Evolutionary conservation across 306 rosid species (phyloP).

Genomic region (Cicer chorassanicum): DNA sequence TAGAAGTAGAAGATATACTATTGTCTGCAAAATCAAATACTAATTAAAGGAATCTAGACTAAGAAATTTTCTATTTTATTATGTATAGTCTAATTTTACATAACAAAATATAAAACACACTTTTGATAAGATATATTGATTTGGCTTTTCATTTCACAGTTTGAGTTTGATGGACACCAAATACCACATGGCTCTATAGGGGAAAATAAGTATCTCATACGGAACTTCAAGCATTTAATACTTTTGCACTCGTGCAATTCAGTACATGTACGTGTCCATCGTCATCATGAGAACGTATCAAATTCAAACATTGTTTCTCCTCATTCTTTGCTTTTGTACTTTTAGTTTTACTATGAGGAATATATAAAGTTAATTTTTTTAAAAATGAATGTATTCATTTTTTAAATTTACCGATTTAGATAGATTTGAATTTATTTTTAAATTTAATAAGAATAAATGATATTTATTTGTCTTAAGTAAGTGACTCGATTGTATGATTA

Average conservation of each 20-base stretch:
- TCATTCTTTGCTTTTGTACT: not conserved
- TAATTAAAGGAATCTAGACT: too few relatives aligned
- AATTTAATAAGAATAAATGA: not conserved
- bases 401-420: too few relatives aligned
- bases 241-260: conserved; percentile 46
- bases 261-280: not conserved
- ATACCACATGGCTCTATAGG: not conserved
- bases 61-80: too few relatives aligned
- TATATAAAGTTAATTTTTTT: too few relatives aligned
- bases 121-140: not conserved
- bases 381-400: too few relatives aligned
- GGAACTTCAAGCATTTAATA: not conserved
- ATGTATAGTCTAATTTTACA: too few relatives aligned
- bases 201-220: not conserved
- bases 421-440: not conserved
- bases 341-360: too few relatives aligned
- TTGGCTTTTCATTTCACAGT: not conserved
- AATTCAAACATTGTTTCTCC: conserved; percentile 2
- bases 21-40: too few relatives aligned
- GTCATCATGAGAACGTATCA: not conserved
- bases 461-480: too few relatives aligned
- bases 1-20: too few relatives aligned
- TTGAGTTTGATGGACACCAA: conserved; percentile 1
- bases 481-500: rapidly evolving
- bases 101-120: too few relatives aligned